Base-by-base conservation (phyloP, 805 yeast genomes). In the Saccharomyces cerevisiae region DNA sequence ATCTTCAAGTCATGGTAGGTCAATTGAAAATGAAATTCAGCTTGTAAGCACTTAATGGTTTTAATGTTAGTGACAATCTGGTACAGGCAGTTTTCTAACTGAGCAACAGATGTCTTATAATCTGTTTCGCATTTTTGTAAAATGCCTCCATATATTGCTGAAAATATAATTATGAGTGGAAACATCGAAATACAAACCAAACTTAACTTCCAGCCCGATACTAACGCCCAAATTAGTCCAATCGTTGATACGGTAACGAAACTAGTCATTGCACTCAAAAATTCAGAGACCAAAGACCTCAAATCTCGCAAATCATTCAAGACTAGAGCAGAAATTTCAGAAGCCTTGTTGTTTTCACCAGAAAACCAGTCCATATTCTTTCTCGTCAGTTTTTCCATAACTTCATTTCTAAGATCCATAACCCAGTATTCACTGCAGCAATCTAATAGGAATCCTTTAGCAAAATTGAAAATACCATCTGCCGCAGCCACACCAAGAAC, bases 241-340 rank as follows among this genome's bases (percentile, higher is more conserved):
- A 82, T 69, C 0, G 73, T 41, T 0, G 85, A 72, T 49, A 89
- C 75, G 0, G 82, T 72, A 2, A 79, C 50, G 43, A 87, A 76
- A 10, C 84, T 79, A 1, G 81, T 60, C 0, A 81, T 47, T 0
- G 84, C 76, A 9, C 83, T 74, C 30, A 88, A 64, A 58, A 85
- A 83, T 47, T 82, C 82, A 0, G 88, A 76, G 1, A 88, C 76
- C 41, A 91, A 69, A 0, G 75, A 69, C 56, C 96, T 76, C 55
- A 88, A 70, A 61, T 89, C 96, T 61, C 96, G 81, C 0, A 88
- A 69, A 65, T 94, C 97, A 64, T 88, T 89, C 77, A 91, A 73
- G 2, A 92, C 59, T 17, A 91, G 73, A 0, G 95, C 81, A 22
- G 84, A 76, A 13, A 87, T 60, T 58, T 79, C 85, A 36, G 81